phyloP scores from a whole-genome alignment of 2,329 filamentous ascomycete species.

The Microcera coccophila region DNA sequence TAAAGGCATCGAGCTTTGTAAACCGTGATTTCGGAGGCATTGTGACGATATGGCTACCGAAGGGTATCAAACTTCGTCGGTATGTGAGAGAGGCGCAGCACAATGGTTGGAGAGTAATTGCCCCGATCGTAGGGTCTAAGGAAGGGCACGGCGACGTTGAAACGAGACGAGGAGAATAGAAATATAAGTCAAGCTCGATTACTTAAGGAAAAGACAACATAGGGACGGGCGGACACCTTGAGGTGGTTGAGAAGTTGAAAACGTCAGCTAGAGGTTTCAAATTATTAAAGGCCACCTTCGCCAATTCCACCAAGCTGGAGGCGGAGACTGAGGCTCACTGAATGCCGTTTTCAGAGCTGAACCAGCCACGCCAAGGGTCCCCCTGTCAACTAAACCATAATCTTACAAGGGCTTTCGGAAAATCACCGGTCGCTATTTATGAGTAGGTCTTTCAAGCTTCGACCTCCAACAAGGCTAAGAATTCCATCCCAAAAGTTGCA shows the following conservation, averaged over 20 bases:
- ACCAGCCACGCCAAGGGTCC: slow-evolving; percentile 1
- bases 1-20: slow-evolving; percentile 95
- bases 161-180: background rate
- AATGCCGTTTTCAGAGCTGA: background rate
- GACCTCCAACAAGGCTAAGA: slow-evolving; percentile 21
- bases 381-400: background rate
- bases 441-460: background rate
- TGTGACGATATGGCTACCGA: slow-evolving; percentile 9
- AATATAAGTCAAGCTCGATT: slow-evolving; percentile 7
- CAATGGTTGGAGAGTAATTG: too few species aligned
- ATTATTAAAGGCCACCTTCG: slow-evolving; percentile 16
- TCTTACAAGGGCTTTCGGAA: background rate
- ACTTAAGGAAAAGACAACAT: slow-evolving; percentile 8
- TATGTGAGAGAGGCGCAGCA: too few species aligned
- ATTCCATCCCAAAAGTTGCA: slow-evolving; percentile 5
- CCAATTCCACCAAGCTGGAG: slow-evolving; percentile 7
- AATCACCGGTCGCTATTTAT: slow-evolving; percentile 4
- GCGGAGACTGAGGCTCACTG: background rate
- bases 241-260: background rate
- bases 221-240: slow-evolving; percentile 6
- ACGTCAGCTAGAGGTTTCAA: slow-evolving; percentile 2
- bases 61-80: background rate
- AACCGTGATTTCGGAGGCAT: slow-evolving; percentile 95
- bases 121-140: too few species aligned
- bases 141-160: background rate